Evolutionary conservation across 805 yeast species (phyloP).

Genomic region (Pichia cephalocereana): DNA sequence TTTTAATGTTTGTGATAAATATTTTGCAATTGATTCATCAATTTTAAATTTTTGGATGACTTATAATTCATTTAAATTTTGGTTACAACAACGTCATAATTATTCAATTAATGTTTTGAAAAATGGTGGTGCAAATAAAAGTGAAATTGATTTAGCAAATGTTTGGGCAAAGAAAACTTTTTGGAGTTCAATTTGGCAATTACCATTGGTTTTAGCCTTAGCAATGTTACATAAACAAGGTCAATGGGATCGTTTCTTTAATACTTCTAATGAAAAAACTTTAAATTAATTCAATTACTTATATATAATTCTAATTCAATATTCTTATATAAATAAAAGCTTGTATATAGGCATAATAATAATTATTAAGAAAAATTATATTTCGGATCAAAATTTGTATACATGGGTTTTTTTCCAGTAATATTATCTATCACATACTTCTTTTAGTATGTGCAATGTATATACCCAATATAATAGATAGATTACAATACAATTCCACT

Average conservation of each 20-base stretch:
- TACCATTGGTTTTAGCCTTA: constrained; percentile 79
- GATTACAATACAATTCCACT: not conserved
- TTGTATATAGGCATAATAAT: too few relatives aligned
- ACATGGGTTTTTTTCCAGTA: too few relatives aligned
- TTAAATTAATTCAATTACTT: not conserved
- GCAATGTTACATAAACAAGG: constrained; percentile 96
- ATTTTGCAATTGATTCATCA: constrained; percentile 73
- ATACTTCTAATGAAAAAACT: constrained; percentile 17
- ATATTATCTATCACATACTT: not conserved
- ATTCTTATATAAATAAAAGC: too few relatives aligned
- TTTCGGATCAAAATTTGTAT: too few relatives aligned
- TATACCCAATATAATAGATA: constrained; percentile 30
- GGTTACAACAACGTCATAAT: constrained; percentile 70
- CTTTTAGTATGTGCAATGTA: constrained; percentile 28
- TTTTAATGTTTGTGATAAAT: constrained; percentile 74
- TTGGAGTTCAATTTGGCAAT: constrained; percentile 91
- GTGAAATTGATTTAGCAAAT: constrained; percentile 53
- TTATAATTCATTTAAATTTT: constrained; percentile 69
- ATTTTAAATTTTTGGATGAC: constrained; percentile 81
- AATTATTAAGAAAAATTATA: too few relatives aligned
- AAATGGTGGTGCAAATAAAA: constrained; percentile 35
- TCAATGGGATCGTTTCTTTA: constrained; percentile 73
- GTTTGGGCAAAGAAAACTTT: constrained; percentile 74
- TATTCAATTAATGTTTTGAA: constrained; percentile 31
- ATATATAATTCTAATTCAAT: too few relatives aligned